Evolutionary conservation across 257 asterid species (phyloP).

Genomic region (Plantago major): DNA sequence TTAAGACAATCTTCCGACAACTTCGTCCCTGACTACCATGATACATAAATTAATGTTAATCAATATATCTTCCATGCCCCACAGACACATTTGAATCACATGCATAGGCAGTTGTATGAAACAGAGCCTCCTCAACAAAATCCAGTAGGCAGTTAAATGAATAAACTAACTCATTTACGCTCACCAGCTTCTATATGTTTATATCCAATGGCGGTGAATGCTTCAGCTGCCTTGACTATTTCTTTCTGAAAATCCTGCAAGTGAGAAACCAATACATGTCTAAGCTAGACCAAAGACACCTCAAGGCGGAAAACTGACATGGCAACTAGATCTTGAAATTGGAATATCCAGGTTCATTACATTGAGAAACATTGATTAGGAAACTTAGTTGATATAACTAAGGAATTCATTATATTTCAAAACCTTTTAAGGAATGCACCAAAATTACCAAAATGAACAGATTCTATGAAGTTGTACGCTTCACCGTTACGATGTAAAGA

Average conservation of each 20-base stretch:
- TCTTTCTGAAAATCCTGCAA: slow-evolving; percentile 94
- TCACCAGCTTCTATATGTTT: slow-evolving; percentile 98
- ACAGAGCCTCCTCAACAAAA: slow-evolving; percentile 5
- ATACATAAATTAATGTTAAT: slow-evolving; percentile 22
- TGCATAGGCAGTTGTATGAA: neutral
- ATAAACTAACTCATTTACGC: slow-evolving; percentile 23
- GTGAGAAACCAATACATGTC: slow-evolving; percentile 5
- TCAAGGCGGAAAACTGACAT: neutral
- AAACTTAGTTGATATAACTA: neutral
- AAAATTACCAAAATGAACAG: no score
- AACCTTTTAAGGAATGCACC: no score
- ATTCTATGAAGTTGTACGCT: no score
- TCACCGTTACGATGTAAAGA: no score
- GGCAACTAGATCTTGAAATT: slow-evolving; percentile 9
- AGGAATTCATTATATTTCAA: no score
- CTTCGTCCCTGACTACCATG: slow-evolving; percentile 79
- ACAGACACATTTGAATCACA: slow-evolving; percentile 3
- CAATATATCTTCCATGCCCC: slow-evolving; percentile 8
- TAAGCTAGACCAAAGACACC: neutral
- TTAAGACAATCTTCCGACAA: slow-evolving; percentile 84
- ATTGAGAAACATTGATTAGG: no score
- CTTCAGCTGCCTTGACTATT: slow-evolving; percentile 87
- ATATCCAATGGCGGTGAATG: slow-evolving; percentile 78
- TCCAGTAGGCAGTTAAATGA: neutral
- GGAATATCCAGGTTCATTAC: neutral